Percentiles rank a stretch among this genome's conserved stretches.
Evolutionary conservation across 768 basidiomycete species (phyloP).

Genomic region (Auricularia sp.): DNA sequence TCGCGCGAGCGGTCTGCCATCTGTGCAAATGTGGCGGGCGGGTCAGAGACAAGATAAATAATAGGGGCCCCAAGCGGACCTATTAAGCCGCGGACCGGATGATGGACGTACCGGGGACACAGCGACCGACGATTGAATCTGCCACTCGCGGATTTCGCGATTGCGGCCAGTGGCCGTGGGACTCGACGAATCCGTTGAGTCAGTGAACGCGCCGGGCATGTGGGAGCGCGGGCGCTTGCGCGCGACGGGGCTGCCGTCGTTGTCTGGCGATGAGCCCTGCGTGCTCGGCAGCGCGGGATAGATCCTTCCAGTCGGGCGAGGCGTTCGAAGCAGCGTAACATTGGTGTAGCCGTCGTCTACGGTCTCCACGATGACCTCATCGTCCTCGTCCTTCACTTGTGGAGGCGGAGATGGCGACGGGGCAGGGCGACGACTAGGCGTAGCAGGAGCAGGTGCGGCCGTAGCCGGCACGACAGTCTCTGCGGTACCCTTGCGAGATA

Average conservation of each 20-base stretch:
- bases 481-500: too few species aligned
- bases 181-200: background rate
- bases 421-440: background rate
- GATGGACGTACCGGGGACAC: background rate
- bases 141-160: background rate
- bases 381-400: background rate
- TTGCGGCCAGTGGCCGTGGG: background rate
- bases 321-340: background rate
- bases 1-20: background rate
- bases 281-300: background rate
- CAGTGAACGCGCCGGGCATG: background rate
- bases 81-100: too few species aligned
- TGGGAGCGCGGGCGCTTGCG: background rate
- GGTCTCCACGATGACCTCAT: background rate
- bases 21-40: background rate
- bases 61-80: background rate
- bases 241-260: background rate
- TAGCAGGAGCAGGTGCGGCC: background rate
- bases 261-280: background rate
- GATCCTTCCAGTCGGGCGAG: background rate
- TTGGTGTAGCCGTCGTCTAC: background rate
- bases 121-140: background rate
- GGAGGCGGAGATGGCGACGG: background rate
- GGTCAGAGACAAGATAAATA: background rate
- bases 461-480: too few species aligned